Evolutionary conservation across 257 asterid genomes (phyloP), one percentile per base, ranked within the genome.

Genomic region (Solanum medicagineum): DNA sequence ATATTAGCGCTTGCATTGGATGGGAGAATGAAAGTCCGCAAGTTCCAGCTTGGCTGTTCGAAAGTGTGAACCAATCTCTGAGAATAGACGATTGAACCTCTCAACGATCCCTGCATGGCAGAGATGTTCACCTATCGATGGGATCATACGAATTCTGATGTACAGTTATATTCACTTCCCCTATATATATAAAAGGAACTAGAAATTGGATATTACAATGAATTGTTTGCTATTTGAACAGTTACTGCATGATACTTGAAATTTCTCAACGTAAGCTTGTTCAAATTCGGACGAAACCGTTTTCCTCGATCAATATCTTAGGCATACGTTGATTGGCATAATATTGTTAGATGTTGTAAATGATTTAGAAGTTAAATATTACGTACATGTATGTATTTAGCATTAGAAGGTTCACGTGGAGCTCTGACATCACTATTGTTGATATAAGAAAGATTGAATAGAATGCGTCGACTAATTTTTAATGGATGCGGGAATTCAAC

Each of bases 1-100:
- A 63, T 95, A 80, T 94, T 97, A 74, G 99, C 99, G 0, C 98
- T 93, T 75, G 99, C 98, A 4, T 53, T 97, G 87, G 85, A 95
- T 84, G 99, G 99, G 17, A 93, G 87, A 69, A 90, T 93, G 96
- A 94, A 94, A 92, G 81, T 86, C 86, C 91, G 87, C 79, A 88
- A 89, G 87, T 94, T 95, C 84, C 87, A 83, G 13, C 87, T 95
- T 10, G 88, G 92, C 22, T 93, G 98, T 81, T 89, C 91, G 54
- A 77, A 84, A 87, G 81, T 89, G 62, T 90, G 87, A 86, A 44
- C 55, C 53, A 68, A 56, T 15, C 86, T 17, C 80, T 55, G 77
- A 84, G 73, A 56, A 20, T 56, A 8, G 59, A 73, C 7, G 20
- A 74, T 45, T 74, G 56, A 22, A 75, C 45, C 57, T 26, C 60